These are phyloP conservation scores for Cladosporium sp. DNA, from an alignment of 2,329 filamentous ascomycete genomes.

Conservation along the genomic window DNA sequence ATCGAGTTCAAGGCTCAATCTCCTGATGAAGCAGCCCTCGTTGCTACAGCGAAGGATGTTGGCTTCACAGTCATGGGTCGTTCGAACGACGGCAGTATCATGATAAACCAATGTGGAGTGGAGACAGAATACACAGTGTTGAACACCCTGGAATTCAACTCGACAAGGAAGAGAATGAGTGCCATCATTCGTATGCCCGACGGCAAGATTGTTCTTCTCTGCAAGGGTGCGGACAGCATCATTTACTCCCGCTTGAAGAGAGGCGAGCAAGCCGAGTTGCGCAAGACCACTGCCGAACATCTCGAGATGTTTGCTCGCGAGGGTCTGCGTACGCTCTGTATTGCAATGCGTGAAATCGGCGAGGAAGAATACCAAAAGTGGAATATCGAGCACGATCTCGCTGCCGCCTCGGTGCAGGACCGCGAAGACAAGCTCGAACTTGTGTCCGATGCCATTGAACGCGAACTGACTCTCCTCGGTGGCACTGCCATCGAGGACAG, in stretches of 20 bases:
- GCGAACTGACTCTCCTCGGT: constrained; percentile 81
- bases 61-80: constrained; percentile 89
- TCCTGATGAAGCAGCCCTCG: constrained; percentile 91
- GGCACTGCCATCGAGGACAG: constrained; percentile 97
- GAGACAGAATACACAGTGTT: constrained; percentile 84
- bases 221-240: constrained; percentile 95
- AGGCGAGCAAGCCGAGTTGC: constrained; percentile 82
- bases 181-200: constrained; percentile 94
- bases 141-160: constrained; percentile 97
- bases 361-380: constrained; percentile 83
- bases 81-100: constrained; percentile 70
- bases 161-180: constrained; percentile 94
- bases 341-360: constrained; percentile 76
- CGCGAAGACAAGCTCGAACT: constrained; percentile 92
- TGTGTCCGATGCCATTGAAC: constrained; percentile 87
- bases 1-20: constrained; percentile 97
- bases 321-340: constrained; percentile 89
- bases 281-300: constrained; percentile 83
- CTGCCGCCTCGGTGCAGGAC: constrained; percentile 77
- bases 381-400: constrained; percentile 84
- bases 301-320: constrained; percentile 96
- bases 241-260: constrained; percentile 89
- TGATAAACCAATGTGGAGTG: constrained; percentile 82
- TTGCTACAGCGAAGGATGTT: constrained; percentile 90
- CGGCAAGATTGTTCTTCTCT: constrained; percentile 84